These are phyloP conservation scores for Phialocephala subalpina DNA, from an alignment of 2,329 filamentous ascomycete species.

Conservation along the genomic window DNA sequence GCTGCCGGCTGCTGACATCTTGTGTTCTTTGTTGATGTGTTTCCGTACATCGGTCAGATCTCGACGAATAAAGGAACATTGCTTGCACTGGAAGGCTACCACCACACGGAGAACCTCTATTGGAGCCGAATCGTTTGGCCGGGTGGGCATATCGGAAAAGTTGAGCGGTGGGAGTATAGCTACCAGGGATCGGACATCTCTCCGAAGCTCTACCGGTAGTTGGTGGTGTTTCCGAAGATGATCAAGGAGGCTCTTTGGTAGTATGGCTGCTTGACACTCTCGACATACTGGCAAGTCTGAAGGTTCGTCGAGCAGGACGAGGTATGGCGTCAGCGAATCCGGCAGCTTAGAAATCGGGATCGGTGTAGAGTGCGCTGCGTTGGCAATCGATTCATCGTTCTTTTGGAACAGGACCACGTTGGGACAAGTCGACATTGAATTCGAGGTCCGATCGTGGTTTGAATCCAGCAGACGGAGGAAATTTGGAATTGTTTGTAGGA, in stretches of 20 bases:
- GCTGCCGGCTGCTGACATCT: constrained; percentile 19
- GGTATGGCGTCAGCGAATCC: constrained; percentile 10
- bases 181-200: constrained; percentile 18
- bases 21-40: constrained; percentile 33
- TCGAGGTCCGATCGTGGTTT: background rate
- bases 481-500: background rate
- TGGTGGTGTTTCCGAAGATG: constrained; percentile 34
- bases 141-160: constrained; percentile 22
- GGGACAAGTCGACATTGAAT: background rate
- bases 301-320: constrained; percentile 15
- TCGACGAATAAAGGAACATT: constrained; percentile 29
- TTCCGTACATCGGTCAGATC: constrained; percentile 35
- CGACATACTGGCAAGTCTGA: constrained; percentile 26
- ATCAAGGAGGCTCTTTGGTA: constrained; percentile 30
- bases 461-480: background rate
- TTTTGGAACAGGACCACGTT: background rate
- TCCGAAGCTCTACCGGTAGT: constrained; percentile 21
- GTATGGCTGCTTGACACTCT: constrained; percentile 27
- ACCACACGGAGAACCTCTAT: constrained; percentile 27
- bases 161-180: constrained; percentile 22
- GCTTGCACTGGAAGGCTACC: constrained; percentile 31
- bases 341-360: constrained; percentile 9
- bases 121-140: constrained; percentile 19
- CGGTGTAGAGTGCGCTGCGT: background rate
- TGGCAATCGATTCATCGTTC: background rate